Base-by-base conservation (phyloP, 2,329 filamentous ascomycete species). In the Sordariomycetes sp. region DNA sequence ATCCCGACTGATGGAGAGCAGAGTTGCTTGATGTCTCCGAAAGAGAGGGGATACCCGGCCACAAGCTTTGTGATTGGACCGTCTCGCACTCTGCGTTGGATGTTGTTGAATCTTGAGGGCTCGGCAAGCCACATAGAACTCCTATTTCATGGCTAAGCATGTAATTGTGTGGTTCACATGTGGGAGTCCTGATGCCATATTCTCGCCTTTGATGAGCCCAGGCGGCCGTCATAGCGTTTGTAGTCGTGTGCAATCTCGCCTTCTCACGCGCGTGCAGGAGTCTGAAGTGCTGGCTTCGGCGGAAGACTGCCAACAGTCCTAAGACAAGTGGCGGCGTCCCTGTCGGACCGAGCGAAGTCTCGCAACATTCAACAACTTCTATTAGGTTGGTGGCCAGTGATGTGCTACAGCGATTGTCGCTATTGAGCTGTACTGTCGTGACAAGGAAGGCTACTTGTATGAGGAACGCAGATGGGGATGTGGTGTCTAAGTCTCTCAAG, bases 371-470 rank as follows among this genome's bases (percentile, higher is more conserved):
- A 3, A 60, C 44, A 1, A 55, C 46, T 36, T 61, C 59, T 15
- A 58, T 42, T 20, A 63, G 41, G 18, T 48, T 58, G 20, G 55
- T 58, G 14, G 59, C 42, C 10, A 62, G 43, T 8, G 58, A 59
- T 3, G 54, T 45, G 10, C 57, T 47, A 28, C 51, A 43, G 4
- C 49, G n/a, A n/a, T n/a, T n/a, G n/a, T n/a, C n/a, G n/a, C n/a
- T 47, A 3, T 56, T 46, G 16, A 52, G 45, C 19, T 58, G 35
- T 23, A 50, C 49, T 19, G 59, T 42, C 6, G 54, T 61, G n/a
- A 51, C 46, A 12, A 61, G 40, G 33, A 62, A 62, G 21, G 56
- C 51, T 7, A 51, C 44, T 36, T 61, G 58, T 6, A 61, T 46
- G 2, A 62, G 40, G 12, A 55, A 55, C 6, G 58, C 55, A 5